phyloP scores from a whole-genome alignment of 169 alveolate genomes.

The Eimeria brunetti region DNA sequence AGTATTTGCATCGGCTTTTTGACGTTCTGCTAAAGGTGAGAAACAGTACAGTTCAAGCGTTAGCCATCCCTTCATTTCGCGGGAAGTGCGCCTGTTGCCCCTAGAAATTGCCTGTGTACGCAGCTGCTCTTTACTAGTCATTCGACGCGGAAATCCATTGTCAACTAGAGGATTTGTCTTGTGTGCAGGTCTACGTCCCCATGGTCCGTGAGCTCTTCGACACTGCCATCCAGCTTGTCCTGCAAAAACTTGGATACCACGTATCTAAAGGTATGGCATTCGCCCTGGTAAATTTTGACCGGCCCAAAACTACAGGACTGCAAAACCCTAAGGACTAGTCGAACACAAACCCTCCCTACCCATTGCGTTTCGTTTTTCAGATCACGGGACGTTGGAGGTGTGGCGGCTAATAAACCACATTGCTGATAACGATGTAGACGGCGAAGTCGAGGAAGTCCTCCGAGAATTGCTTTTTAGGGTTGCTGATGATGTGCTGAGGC shows the following conservation, averaged over 20 bases:
- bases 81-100: not conserved
- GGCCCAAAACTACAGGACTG: not conserved
- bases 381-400: slow-evolving; percentile 23
- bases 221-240: slow-evolving; percentile 45
- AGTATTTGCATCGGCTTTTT: slow-evolving; percentile 50
- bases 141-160: not conserved
- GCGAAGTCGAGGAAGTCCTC: slow-evolving; percentile 18
- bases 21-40: slow-evolving; percentile 46
- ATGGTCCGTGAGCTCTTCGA: slow-evolving; percentile 60
- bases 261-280: slow-evolving; percentile 10
- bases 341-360: not conserved
- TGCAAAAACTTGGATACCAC: slow-evolving; percentile 45
- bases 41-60: not conserved
- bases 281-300: not conserved
- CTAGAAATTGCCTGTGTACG: not conserved
- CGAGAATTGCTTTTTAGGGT: slow-evolving; percentile 28
- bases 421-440: slow-evolving; percentile 64
- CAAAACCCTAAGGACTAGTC: not conserved
- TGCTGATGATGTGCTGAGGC: slow-evolving; percentile 3
- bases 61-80: not conserved
- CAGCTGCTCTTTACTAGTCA: not conserved
- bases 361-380: not conserved
- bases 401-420: slow-evolving; percentile 40
- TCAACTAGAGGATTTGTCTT: not conserved
- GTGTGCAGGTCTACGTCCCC: slow-evolving; percentile 57